Evolutionary conservation across 129 eudicot genomes (phyloP).

Genomic region (Centella asiatica): DNA sequence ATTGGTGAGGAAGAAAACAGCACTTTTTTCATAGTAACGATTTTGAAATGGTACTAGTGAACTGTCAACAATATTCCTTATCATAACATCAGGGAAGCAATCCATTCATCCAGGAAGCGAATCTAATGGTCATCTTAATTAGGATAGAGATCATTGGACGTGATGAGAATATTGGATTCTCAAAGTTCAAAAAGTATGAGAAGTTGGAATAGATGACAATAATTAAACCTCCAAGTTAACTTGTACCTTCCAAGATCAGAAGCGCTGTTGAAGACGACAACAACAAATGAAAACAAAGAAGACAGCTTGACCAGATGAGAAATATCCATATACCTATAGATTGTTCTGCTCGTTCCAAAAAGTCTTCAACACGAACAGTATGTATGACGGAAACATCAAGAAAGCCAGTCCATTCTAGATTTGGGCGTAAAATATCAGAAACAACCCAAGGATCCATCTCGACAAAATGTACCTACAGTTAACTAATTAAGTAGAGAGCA

Average conservation of each 20-base stretch:
- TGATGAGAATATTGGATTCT: background rate
- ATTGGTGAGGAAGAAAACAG: too few species aligned
- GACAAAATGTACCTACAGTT: slow-evolving; percentile 71
- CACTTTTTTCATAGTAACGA: too few species aligned
- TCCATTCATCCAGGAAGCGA: background rate
- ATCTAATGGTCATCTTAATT: background rate
- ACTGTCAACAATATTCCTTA: too few species aligned
- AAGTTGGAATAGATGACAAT: background rate
- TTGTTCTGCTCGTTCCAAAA: slow-evolving; percentile 48
- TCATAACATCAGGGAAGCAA: too few species aligned
- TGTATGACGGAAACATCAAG: slow-evolving; percentile 78
- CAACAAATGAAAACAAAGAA: background rate
- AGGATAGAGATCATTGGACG: background rate
- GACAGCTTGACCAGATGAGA: background rate
- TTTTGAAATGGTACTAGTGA: too few species aligned
- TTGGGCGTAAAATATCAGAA: slow-evolving; percentile 66
- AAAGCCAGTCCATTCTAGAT: slow-evolving; percentile 77
- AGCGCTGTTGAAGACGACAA: too few species aligned
- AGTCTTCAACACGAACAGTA: slow-evolving; percentile 64
- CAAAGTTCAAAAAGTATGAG: background rate
- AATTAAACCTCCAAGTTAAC: background rate
- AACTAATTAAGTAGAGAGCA: slow-evolving; percentile 11
- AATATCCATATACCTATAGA: slow-evolving; percentile 32
- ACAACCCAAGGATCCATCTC: slow-evolving; percentile 97
- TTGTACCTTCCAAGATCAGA: background rate